Evolutionary conservation across 1,284 basidiomycete genomes (phyloP), one percentile per base, ranked within the genome.

Genomic region (Cryptococcus maquisensis): DNA sequence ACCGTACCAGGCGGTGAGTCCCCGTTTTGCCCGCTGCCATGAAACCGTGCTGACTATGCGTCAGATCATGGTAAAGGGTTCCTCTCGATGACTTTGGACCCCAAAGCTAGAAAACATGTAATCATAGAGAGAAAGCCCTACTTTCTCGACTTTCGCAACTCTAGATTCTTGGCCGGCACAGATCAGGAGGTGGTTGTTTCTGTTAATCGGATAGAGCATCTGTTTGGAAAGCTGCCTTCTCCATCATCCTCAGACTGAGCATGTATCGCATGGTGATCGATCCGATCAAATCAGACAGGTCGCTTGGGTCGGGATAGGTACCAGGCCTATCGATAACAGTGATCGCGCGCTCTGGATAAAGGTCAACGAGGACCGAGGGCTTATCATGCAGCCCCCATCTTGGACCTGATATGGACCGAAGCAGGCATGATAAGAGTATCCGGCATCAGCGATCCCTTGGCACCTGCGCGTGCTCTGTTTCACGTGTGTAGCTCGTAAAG

Each of bases 111-210:
- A 7, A 44, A 44, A 21, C 24, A 21, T 23, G 10, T 18, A 4
- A 24, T 47, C n/a, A 24, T 53, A 10, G 55, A 57, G 23, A 18
- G 46, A 3, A 28, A 23, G n/a, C 56, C 60, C 15, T 63, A 63
- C 44, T 51, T 52, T n/a, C 28, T 63, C 32, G 58, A 63, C 37
- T 56, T 57, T 38, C 49, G 51, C 18, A 49, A 51, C n/a, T 50
- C 46, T 9, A 45, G 47, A 6, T 36, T 47, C 21, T 24, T 52
- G 15, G 47, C 50, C n/a, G 54, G 41, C 13, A 39, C 54, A 26
- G 54, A 51, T n/a, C 42, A 62, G 46, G 61, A 63, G 36, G 50
- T 60, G 9, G 56, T 62, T 3, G 35, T 58, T 21, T 60, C 58
- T n/a, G n/a, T 55, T 21, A 60, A 58, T 35, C 56, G 61, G 32